A percentile compares a stretch with the other conserved stretches of the same genome.
phyloP scores from a whole-genome alignment of 305 asterid genomes.

The Solanum aculeatissimum region DNA sequence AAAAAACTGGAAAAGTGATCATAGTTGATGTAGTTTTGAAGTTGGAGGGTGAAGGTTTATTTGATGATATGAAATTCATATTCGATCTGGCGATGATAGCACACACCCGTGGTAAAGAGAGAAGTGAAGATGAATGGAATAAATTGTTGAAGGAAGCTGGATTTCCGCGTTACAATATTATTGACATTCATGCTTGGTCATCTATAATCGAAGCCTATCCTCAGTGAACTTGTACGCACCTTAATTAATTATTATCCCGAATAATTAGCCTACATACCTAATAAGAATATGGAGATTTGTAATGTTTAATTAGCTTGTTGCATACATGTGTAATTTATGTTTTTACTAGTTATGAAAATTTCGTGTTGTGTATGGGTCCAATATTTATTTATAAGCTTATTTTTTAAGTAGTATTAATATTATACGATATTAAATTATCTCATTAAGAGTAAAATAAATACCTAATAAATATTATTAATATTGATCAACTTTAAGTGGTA shows the following conservation, averaged over 20 bases:
- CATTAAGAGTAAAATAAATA: too few species aligned
- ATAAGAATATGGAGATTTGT: too few species aligned
- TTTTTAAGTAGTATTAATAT: too few species aligned
- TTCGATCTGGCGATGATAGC: slow-evolving; percentile 5
- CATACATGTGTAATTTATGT: neutral
- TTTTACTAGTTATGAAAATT: too few species aligned
- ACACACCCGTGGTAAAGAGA: neutral
- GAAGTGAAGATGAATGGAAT: slow-evolving; percentile 10
- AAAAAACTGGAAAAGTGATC: slow-evolving; percentile 1
- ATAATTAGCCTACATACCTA: neutral
- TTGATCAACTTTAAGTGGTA: too few species aligned
- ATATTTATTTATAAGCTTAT: too few species aligned
- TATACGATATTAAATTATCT: too few species aligned
- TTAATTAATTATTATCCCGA: neutral
- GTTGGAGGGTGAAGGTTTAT: neutral
- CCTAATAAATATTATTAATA: too few species aligned
- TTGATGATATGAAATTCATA: neutral
- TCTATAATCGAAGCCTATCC: slow-evolving; percentile 10
- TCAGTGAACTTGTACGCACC: neutral
- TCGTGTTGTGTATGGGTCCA: too few species aligned
- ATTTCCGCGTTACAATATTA: neutral
- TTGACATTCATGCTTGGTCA: neutral
- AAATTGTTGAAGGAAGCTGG: neutral
- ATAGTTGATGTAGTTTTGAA: slow-evolving; percentile 4
- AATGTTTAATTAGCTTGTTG: neutral